Conservation (phyloP, 108 stramenopile genomes). For the Mediolabrus comicus region DNA sequence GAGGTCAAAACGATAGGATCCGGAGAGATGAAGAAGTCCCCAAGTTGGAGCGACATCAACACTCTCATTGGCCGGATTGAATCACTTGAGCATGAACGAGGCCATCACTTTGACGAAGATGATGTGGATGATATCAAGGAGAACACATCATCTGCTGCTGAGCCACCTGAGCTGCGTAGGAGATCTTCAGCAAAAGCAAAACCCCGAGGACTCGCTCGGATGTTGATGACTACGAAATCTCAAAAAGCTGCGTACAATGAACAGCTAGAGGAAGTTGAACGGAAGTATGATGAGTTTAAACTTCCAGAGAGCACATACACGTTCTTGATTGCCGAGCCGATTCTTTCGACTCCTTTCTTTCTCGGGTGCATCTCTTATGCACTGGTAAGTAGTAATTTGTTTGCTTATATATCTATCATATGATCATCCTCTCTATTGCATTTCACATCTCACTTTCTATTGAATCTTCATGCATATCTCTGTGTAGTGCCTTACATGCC, state of each 20-base stretch:
- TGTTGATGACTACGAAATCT: not conserved
- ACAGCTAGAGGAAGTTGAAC: not conserved
- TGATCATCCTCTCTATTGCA: not conserved
- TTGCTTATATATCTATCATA: not conserved
- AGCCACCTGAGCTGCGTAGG: not conserved
- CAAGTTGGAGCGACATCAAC: not conserved
- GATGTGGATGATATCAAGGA: not conserved
- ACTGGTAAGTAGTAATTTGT: not conserved
- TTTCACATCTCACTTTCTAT: not conserved
- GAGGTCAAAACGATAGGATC: not conserved
- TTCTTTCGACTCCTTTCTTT: conserved; percentile 21
- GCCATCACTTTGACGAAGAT: not conserved
- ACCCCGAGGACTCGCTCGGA: not conserved
- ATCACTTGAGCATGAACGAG: not conserved
- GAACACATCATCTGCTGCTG: not conserved
- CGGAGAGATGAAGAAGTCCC: not conserved
- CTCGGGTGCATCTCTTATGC: conserved; percentile 9
- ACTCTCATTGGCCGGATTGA: not conserved
- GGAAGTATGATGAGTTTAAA: conserved; percentile 13
- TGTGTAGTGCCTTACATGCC: conserved; percentile 11
- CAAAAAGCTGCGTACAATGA: not conserved
- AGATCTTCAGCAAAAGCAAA: not conserved
- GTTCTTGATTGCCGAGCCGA: conserved; percentile 10
- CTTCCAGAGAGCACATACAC: conserved; percentile 36
- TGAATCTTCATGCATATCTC: not conserved